phyloP scores from a whole-genome alignment of 2,329 filamentous ascomycete genomes.

The Fusarium sulawesiense region DNA sequence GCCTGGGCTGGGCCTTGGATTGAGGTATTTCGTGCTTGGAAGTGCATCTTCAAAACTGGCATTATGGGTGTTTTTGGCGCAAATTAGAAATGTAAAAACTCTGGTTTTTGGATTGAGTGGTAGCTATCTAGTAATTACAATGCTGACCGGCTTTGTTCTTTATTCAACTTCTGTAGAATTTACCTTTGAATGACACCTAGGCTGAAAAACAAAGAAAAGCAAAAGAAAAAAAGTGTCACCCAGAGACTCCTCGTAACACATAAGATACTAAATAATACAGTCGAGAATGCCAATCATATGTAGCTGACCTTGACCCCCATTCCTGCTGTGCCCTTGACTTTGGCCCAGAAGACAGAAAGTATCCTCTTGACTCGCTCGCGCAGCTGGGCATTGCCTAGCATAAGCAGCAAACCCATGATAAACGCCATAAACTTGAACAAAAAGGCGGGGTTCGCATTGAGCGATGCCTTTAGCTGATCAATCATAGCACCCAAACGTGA shows the following conservation, averaged over 20 bases:
- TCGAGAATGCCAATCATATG: slow-evolving; percentile 66
- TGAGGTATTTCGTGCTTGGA: slow-evolving; percentile 28
- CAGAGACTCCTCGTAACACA: slow-evolving; percentile 48
- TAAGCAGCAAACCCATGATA: slow-evolving; percentile 78
- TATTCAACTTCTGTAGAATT: slow-evolving; percentile 27
- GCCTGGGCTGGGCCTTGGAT: slow-evolving; percentile 61
- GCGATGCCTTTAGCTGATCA: slow-evolving; percentile 60
- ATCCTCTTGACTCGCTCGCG: slow-evolving; percentile 79
- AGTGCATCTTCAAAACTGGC: slow-evolving; percentile 30
- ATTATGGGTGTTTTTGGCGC: slow-evolving; percentile 42
- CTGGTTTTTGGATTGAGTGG: slow-evolving; percentile 16
- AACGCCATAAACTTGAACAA: slow-evolving; percentile 78
- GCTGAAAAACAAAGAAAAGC: slow-evolving; percentile 19
- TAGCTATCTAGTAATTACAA: slow-evolving; percentile 29
- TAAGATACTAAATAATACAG: slow-evolving; percentile 42
- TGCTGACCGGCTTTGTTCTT: slow-evolving; percentile 19
- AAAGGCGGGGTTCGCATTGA: slow-evolving; percentile 68
- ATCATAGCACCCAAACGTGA: slow-evolving; percentile 63
- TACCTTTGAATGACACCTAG: slow-evolving; percentile 26
- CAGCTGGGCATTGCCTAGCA: slow-evolving; percentile 79
- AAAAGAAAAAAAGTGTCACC: slow-evolving; percentile 19
- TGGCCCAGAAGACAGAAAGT: slow-evolving; percentile 78
- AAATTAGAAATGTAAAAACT: slow-evolving; percentile 26
- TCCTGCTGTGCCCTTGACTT: slow-evolving; percentile 84
- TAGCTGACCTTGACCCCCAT: slow-evolving; percentile 99